Percentiles rank a stretch among this genome's conserved stretches.
These are phyloP conservation scores for Chaetomium globosum DNA, from an alignment of 2,329 filamentous ascomycete genomes.

Conservation along the genomic window DNA sequence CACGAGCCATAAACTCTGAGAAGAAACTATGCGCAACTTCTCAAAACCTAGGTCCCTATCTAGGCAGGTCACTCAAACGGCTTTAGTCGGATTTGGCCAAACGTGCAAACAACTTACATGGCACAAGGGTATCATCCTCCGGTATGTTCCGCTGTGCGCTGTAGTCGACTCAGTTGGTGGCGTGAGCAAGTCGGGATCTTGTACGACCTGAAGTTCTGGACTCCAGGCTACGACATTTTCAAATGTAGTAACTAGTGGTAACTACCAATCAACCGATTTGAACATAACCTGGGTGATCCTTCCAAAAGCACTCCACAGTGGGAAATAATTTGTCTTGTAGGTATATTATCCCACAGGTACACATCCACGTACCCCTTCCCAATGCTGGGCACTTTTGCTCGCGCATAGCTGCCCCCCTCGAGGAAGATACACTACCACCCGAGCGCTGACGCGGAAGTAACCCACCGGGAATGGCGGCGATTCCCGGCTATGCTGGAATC, in stretches of 20 bases:
- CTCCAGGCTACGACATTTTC: background rate
- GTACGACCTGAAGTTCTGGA: background rate
- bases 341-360: background rate
- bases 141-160: background rate
- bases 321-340: background rate
- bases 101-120: background rate
- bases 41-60: background rate
- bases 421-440: background rate
- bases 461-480: background rate
- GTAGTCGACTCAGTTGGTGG: background rate
- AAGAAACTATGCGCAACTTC: background rate
- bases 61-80: slow-evolving; percentile 4
- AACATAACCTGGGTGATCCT: background rate
- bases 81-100: background rate
- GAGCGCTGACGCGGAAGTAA: background rate
- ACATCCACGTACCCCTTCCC: background rate
- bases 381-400: background rate
- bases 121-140: background rate
- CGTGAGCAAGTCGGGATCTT: background rate
- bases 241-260: background rate
- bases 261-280: background rate
- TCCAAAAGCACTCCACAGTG: background rate
- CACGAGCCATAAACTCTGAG: background rate
- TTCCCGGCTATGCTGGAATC: background rate
- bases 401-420: background rate